Conservation (phyloP, 1,284 basidiomycete genomes). For the Porphyrellus sp. region DNA sequence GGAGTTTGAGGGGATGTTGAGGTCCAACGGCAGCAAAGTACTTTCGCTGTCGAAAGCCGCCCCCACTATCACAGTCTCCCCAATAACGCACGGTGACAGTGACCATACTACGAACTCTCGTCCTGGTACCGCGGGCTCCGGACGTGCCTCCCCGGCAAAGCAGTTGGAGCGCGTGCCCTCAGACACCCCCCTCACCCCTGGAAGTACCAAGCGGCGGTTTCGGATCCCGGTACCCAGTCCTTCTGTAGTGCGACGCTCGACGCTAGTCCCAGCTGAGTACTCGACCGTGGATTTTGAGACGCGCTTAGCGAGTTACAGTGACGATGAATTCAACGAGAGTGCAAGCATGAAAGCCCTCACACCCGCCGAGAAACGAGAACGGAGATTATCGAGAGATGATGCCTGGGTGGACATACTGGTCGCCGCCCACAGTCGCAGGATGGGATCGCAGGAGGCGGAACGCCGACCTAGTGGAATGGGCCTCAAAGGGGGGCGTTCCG, state of each 20-base stretch:
- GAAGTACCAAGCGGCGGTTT: slow-evolving; percentile 46
- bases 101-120: slow-evolving; percentile 21
- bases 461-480: slow-evolving; percentile 34
- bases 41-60: slow-evolving; percentile 45
- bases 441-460: slow-evolving; percentile 58
- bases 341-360: slow-evolving; percentile 27
- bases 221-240: slow-evolving; percentile 55
- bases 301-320: slow-evolving; percentile 62
- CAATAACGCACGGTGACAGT: slow-evolving; percentile 16
- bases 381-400: slow-evolving; percentile 60
- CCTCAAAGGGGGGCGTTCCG: slow-evolving; percentile 43
- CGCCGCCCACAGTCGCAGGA: slow-evolving; percentile 55
- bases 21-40: slow-evolving; percentile 59
- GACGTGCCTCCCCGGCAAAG: slow-evolving; percentile 16
- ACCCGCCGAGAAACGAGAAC: slow-evolving; percentile 45
- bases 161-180: slow-evolving; percentile 29
- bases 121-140: slow-evolving; percentile 27
- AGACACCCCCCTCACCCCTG: slow-evolving; percentile 32
- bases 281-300: slow-evolving; percentile 76
- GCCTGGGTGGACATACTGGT: slow-evolving; percentile 86
- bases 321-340: slow-evolving; percentile 48
- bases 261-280: slow-evolving; percentile 61
- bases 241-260: slow-evolving; percentile 43
- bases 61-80: slow-evolving; percentile 24
- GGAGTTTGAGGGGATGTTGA: slow-evolving; percentile 78